Evolutionary conservation across 176 grass and related monocot genomes (phyloP), one percentile per base, ranked within the genome.

Genomic region (Avena sativa): DNA sequence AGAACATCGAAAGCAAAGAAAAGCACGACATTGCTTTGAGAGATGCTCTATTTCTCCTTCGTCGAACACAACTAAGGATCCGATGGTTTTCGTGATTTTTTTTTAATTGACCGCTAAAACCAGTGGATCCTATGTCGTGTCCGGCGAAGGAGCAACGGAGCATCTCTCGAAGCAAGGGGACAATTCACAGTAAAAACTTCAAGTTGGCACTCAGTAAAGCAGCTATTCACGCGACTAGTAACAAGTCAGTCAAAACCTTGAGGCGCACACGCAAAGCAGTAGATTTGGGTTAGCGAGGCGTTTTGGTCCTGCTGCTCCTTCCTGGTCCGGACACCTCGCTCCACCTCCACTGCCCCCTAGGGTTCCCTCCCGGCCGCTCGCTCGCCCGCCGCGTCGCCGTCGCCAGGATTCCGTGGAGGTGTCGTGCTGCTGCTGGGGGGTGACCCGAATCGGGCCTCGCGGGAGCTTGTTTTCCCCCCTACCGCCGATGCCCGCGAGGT

Each of bases 351-450:
- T 16, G 74, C 70, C 8, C 82, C 82, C 86, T 88, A 91, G 90
- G 90, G 86, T 91, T 91, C 81, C 86, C n/a, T 11, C 77, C n/a
- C 38, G 61, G 50, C 71, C 68, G 26, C 71, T 81, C 71, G 19
- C 71, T 81, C 71, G 61, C 50, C 71, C 71, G 19, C 46, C 38
- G 59, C 76, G 11, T 80, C 85, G 77, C 77, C 86, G 76, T 88
- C 34, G 50, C 70, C 17, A 30, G 57, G 74, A 23, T 65, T 71
- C 36, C 13, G 28, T 47, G 19, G 59, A 67, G 62, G 51, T 43
- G 60, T 3, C 0, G 19, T 36, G 16, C 85, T 79, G 69, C 76
- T 43, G 40, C 40, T 43, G 40, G 40, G 40, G 40, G 40, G 0
- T 8, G 40, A 48, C 76, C 26, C 67, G 59, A 85, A 72, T 85